Evolutionary conservation across 2,329 filamentous ascomycete genomes (phyloP).

Genomic region (Apiospora pterosperma): DNA sequence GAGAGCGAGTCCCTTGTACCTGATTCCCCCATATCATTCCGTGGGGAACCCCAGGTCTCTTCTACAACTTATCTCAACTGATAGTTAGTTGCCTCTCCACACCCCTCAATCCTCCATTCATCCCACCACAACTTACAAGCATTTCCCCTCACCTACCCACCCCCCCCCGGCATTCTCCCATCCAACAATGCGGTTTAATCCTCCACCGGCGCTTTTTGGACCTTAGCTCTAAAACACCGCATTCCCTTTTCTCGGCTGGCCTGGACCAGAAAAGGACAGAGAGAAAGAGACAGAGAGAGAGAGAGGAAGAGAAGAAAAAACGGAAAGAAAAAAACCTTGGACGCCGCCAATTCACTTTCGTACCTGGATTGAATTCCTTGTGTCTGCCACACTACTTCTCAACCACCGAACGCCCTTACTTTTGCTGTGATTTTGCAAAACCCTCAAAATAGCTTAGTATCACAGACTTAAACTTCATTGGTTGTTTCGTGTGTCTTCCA

Average conservation of each 20-base stretch:
- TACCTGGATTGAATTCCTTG: not conserved
- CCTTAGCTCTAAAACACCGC: not conserved
- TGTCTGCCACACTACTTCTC: not conserved
- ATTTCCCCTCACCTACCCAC: conserved; percentile 1
- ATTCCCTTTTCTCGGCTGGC: not conserved
- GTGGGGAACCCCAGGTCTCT: not conserved
- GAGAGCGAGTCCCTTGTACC: not conserved
- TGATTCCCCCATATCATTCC: not conserved
- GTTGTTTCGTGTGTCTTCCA: not conserved
- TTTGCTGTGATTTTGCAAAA: not conserved
- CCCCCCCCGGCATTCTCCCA: not conserved
- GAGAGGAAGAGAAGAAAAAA: not conserved
- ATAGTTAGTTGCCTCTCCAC: not conserved
- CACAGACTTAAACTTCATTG: not conserved
- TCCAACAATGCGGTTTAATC: not conserved
- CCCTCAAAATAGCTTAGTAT: not conserved
- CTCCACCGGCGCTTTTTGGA: too few relatives aligned
- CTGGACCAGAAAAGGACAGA: not conserved
- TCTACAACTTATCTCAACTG: not conserved
- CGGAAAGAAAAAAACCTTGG: not conserved
- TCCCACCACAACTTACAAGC: not conserved
- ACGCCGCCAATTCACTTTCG: not conserved
- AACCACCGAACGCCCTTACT: not conserved
- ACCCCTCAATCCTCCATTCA: not conserved
- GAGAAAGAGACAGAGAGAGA: too few relatives aligned